Evolutionary conservation across 805 yeast genomes (phyloP), one percentile per base, ranked within the genome.

Genomic region (Candida mattraensis): DNA sequence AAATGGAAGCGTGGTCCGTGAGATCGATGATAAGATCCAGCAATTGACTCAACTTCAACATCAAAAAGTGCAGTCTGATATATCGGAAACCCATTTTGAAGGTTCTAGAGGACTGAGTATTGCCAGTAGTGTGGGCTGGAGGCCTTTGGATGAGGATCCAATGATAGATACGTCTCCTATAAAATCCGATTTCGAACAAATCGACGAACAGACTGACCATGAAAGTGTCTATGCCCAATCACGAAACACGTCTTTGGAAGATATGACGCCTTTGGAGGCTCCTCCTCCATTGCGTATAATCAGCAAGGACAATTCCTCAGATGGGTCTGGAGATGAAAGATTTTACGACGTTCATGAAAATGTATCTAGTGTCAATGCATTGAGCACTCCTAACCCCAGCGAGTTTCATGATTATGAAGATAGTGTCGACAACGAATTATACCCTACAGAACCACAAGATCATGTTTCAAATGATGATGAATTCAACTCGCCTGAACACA

Each of bases 331-430:
- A 5, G 31, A 33, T 7, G 38, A 34, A 14, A 34, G 24, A 6
- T 42, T 32, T 19, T 46, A 35, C 33, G 50, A 46, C 25, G 47
- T 42, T 11, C 42, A 35, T 25, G 46, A 42, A n/a, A 34, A 35
- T 10, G 26, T 30, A 4, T 38, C 42, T 16, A 38, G 39, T 18
- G 35, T 42, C 18, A 35, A 37, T 18, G 20, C 24, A 5, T 15
- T 22, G 5, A 21, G 23, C 11, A 20, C 23, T 20, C 23, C 10
- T 8, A 20, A 11, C 11, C 23, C 23, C 11, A 20, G 10, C n/a
- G n/a, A n/a, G n/a, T n/a, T n/a, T n/a, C n/a, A n/a, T 19, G 29
- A 20, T 11, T 10, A 13, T 6, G 30, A 27, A 10, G 29, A 13
- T 6, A 33, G 33, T 9, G 14, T 28, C n/a, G 39, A 33, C 22